Evolutionary conservation across 208 protist species (phyloP).

Genomic region (Wallacemonas sp.): DNA sequence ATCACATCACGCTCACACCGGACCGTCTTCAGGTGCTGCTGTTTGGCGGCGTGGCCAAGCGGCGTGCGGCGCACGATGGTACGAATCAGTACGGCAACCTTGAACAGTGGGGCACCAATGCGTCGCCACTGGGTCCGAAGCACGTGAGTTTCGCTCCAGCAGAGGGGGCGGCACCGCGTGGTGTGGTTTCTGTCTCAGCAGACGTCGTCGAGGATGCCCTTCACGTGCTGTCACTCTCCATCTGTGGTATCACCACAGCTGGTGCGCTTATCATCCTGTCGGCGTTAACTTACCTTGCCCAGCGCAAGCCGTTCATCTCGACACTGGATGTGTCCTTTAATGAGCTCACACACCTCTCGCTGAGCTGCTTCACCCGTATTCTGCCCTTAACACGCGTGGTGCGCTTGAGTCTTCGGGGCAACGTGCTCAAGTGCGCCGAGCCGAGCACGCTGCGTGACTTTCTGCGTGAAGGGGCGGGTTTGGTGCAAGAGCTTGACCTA

Average conservation of each 20-base stretch:
- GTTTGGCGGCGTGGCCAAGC: conserved; percentile 47
- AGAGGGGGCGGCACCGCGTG: neutral
- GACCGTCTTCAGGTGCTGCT: conserved; percentile 62
- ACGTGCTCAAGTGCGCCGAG: conserved; percentile 47
- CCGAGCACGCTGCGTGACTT: conserved; percentile 48
- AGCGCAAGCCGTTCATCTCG: conserved; percentile 3
- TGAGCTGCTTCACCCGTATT: conserved; percentile 44
- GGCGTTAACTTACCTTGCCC: conserved; percentile 22
- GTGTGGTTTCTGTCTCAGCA: neutral
- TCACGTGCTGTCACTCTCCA: conserved; percentile 57
- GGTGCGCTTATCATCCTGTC: conserved; percentile 55
- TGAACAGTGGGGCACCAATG: neutral
- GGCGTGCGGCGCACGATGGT: neutral
- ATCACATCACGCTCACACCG: conserved; percentile 47
- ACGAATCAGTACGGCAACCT: neutral
- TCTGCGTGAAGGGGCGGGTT: conserved; percentile 50
- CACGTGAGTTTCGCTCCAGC: neutral
- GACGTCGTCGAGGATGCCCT: conserved; percentile 19
- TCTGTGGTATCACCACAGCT: conserved; percentile 63
- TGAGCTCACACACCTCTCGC: conserved; percentile 31
- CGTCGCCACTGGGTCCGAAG: too few relatives aligned
- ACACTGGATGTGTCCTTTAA: conserved; percentile 79
- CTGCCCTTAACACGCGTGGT: conserved; percentile 44
- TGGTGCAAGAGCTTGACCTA: conserved; percentile 75
- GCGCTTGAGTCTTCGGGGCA: conserved; percentile 67